Evolutionary conservation across 805 yeast genomes (phyloP), one percentile per base, ranked within the genome.

Genomic region (Peterozyma toletana): DNA sequence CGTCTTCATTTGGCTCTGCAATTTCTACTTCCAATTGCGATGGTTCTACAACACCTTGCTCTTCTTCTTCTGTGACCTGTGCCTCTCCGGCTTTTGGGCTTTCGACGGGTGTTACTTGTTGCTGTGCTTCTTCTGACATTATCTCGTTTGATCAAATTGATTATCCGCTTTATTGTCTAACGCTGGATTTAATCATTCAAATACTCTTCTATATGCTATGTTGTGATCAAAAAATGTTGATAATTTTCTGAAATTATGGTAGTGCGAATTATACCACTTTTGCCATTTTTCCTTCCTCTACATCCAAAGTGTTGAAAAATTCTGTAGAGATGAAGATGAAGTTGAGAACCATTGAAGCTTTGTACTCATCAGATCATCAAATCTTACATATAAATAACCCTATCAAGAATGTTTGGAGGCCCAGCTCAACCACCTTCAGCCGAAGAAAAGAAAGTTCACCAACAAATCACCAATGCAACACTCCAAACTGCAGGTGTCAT

Each of bases 401-500:
- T 31, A 30, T 33, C 17, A 21, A 49, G 39, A 42, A 70, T 69
- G 75, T 70, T 67, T 56, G 75, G 73, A 40, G 64, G 72, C 51
- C 71, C 80, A 51, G 83, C 77, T 54, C 75, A 77, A 55, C 68
- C 69, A 51, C 65, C 67, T 41, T 67, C 75, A 52, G 87, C 81
- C 56, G 86, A 80, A 54, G 81, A 80, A 63, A 81, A 77, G 68
- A 80, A 74, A 58, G 59, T 73, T 45, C 88, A 81, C 58, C 81
- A 82, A 62, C 71, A 75, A 55, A 74, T 71, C 27, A 78, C 86
- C 42, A 67, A 70, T 55, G 69, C 71, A 49, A 82, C 86, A 40
- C 63, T 84, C 53, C 67, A 66, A 53, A 66, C 71, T 39, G 86
- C 90, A 18, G 80, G 78, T 38, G 61, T 73, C 50, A 65, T 82